These are phyloP conservation scores for Trichoderma oligosporum DNA, from an alignment of 2,329 filamentous ascomycete species.

Conservation along the genomic window DNA sequence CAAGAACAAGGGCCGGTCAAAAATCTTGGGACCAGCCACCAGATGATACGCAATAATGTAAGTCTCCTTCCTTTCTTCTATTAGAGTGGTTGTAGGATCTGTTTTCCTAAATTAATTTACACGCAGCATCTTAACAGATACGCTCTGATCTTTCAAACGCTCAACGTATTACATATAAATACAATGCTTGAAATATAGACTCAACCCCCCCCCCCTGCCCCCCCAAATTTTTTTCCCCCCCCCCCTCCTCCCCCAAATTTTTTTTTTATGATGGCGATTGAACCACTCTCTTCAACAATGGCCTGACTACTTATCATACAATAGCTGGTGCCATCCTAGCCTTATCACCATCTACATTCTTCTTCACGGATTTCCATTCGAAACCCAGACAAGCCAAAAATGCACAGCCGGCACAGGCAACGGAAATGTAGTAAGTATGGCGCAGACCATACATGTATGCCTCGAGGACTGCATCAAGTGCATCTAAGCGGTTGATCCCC, in stretches of 20 bases:
- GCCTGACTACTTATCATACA: not conserved
- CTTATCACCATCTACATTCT: slow-evolving; percentile 31
- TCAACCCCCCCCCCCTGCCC: no score
- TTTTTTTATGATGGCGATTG: no score
- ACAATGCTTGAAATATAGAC: not conserved
- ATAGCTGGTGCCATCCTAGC: slow-evolving; percentile 23
- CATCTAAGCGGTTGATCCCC: slow-evolving; percentile 39
- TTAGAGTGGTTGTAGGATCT: not conserved
- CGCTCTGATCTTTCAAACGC: not conserved
- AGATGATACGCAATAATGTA: slow-evolving; percentile 37
- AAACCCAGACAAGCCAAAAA: slow-evolving; percentile 44
- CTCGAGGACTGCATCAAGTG: slow-evolving; percentile 41
- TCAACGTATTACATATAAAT: not conserved
- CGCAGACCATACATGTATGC: slow-evolving; percentile 50
- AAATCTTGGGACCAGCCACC: slow-evolving; percentile 41
- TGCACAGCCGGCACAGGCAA: slow-evolving; percentile 44
- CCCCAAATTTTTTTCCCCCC: no score
- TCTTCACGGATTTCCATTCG: slow-evolving; percentile 54
- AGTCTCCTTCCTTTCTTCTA: not conserved
- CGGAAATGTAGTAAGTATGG: slow-evolving; percentile 50
- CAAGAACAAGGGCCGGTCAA: slow-evolving; percentile 18
- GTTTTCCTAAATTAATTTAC: not conserved
- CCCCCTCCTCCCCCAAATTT: no score
- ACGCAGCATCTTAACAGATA: not conserved
- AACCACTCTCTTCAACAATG: no score